These are phyloP conservation scores for Pueraria montana DNA, from an alignment of 306 rosid species.

Conservation along the genomic window DNA sequence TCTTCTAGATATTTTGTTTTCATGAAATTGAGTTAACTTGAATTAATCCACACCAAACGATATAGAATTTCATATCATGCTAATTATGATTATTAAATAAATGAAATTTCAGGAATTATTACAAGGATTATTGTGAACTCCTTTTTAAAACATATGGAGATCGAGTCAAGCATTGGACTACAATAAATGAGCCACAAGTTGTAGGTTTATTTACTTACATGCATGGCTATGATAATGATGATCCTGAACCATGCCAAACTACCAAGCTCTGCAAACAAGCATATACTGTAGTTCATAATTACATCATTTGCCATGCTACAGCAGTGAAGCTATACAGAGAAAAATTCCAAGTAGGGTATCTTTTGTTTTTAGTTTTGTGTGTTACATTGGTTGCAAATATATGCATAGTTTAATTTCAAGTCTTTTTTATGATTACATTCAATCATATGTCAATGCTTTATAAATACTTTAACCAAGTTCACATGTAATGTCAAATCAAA, in stretches of 20 bases:
- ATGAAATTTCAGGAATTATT: constrained; percentile 48
- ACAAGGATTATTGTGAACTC: constrained; percentile 52
- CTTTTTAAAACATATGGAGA: constrained; percentile 56
- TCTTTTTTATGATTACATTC: not conserved
- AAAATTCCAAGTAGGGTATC: constrained; percentile 46
- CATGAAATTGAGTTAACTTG: not conserved
- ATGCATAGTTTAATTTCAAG: not conserved
- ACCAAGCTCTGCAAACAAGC: constrained; percentile 43
- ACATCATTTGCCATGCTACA: constrained; percentile 54
- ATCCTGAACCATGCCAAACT: constrained; percentile 37
- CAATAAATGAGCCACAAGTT: constrained; percentile 53
- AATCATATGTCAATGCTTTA: not conserved
- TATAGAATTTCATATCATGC: not conserved
- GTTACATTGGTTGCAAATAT: not conserved
- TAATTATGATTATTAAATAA: not conserved
- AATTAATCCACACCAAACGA: not conserved
- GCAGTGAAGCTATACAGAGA: constrained; percentile 45
- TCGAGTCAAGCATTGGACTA: constrained; percentile 59
- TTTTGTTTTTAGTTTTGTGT: not conserved
- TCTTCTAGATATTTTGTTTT: not conserved
- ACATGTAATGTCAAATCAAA: not conserved
- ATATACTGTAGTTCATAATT: constrained; percentile 52
- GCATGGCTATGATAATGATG: constrained; percentile 39
- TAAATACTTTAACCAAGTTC: not conserved
- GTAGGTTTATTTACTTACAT: constrained; percentile 43